These are phyloP conservation scores for Camellia japonica DNA, from an alignment of 148 eudicot genomes.

Conservation along the genomic window DNA sequence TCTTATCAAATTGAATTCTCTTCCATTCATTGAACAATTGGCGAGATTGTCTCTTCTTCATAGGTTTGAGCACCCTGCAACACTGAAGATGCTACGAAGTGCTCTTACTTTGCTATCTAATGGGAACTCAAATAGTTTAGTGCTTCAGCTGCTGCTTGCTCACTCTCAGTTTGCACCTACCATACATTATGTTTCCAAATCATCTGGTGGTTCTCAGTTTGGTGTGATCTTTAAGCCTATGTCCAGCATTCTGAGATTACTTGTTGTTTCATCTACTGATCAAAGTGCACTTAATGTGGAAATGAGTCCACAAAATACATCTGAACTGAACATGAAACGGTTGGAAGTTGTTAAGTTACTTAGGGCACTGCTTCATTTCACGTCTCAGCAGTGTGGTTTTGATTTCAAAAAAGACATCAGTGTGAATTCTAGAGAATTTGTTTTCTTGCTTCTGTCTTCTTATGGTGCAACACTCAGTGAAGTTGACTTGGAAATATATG, in stretches of 20 bases:
- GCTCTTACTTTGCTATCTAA: conserved; percentile 47
- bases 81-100: conserved; percentile 52
- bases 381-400: conserved; percentile 35
- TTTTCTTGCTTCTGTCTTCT: conserved; percentile 64
- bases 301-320: conserved; percentile 20
- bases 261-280: conserved; percentile 25
- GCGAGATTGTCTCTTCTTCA: conserved; percentile 54
- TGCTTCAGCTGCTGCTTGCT: conserved; percentile 74
- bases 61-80: conserved; percentile 73
- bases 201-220: conserved; percentile 38
- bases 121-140: conserved; percentile 42
- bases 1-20: conserved; percentile 47
- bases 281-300: conserved; percentile 4
- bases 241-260: conserved; percentile 68
- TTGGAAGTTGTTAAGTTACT: conserved; percentile 80
- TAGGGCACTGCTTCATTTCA: conserved; percentile 47
- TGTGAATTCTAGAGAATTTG: conserved; percentile 58
- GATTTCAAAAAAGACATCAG: conserved; percentile 45
- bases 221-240: conserved; percentile 72
- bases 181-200: conserved; percentile 30
- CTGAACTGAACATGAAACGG: conserved; percentile 31
- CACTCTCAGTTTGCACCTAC: conserved; percentile 74
- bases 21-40: conserved; percentile 59
- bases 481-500: conserved; percentile 73
- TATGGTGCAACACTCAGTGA: conserved; percentile 86